A percentile compares a stretch with the other conserved stretches of the same genome.
Conservation (phyloP, 2,329 filamentous ascomycete species). For the Aspergillus luchuensis region DNA sequence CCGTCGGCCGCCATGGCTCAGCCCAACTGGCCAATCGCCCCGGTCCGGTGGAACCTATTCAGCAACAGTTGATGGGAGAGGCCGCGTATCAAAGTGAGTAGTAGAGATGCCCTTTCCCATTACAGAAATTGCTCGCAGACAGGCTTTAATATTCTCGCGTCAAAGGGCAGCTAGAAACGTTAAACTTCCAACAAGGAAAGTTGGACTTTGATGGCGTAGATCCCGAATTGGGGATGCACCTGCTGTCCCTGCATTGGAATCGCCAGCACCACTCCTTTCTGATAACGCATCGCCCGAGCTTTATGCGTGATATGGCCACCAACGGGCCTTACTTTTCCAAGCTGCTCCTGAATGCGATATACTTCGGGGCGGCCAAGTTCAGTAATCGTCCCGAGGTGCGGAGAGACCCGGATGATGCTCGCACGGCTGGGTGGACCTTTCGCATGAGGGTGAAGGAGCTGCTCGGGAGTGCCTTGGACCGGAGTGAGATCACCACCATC, state of each 20-base stretch:
- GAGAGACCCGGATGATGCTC: conserved; percentile 48
- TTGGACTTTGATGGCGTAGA: conserved; percentile 59
- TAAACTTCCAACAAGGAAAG: conserved; percentile 47
- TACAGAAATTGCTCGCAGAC: too few species aligned
- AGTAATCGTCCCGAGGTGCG: conserved; percentile 51
- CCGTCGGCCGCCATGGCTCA: too few species aligned
- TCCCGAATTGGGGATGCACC: conserved; percentile 54
- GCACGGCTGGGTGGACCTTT: conserved; percentile 54
- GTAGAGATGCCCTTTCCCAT: too few species aligned
- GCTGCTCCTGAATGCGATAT: conserved; percentile 56
- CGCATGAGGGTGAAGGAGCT: conserved; percentile 51
- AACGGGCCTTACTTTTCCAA: conserved; percentile 55
- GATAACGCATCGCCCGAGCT: conserved; percentile 33
- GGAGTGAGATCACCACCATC: conserved; percentile 57
- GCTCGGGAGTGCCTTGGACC: conserved; percentile 50
- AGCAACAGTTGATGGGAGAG: too few species aligned
- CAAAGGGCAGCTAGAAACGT: conserved; percentile 51
- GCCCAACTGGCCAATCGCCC: too few species aligned
- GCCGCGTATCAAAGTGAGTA: too few species aligned
- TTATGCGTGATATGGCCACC: conserved; percentile 18
- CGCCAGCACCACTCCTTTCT: conserved; percentile 54
- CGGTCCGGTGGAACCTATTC: too few species aligned
- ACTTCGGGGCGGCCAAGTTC: conserved; percentile 51
- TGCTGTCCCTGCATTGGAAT: conserved; percentile 57
- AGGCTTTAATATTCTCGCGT: too few species aligned